Conservation (phyloP, 1,284 basidiomycete genomes). For the Marasmius fiardii region DNA sequence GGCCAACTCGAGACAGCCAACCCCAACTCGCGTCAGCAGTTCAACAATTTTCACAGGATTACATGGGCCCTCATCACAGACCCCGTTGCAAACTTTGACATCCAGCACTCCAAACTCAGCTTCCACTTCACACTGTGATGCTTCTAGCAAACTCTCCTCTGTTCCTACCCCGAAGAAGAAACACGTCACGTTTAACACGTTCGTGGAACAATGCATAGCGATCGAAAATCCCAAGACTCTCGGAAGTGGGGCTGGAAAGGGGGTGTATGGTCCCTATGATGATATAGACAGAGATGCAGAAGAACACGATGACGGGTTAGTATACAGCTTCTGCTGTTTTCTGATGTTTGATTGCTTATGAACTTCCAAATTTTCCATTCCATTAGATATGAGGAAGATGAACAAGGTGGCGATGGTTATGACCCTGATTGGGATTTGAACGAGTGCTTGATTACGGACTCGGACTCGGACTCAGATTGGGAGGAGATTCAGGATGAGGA, state of each 20-base stretch:
- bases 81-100: constrained; percentile 10
- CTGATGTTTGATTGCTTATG: not conserved
- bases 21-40: constrained; percentile 12
- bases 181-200: constrained; percentile 98
- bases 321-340: constrained; percentile 15
- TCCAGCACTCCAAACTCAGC: constrained; percentile 11
- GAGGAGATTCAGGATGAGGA: constrained; percentile 30
- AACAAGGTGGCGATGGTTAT: constrained; percentile 43
- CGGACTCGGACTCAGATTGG: constrained; percentile 13
- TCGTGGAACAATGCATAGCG: constrained; percentile 97
- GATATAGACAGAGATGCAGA: constrained; percentile 7
- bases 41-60: constrained; percentile 12
- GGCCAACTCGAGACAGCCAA: not conserved
- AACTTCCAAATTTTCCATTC: constrained; percentile 1
- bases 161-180: constrained; percentile 45
- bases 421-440: constrained; percentile 21
- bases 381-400: constrained; percentile 61
- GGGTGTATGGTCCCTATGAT: constrained; percentile 7
- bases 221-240: constrained; percentile 64
- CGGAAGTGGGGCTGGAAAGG: constrained; percentile 13
- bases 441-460: constrained; percentile 19
- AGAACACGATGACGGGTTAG: constrained; percentile 62
- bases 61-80: constrained; percentile 2
- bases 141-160: constrained; percentile 18
- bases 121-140: constrained; percentile 14